Conservation (phyloP, 164 flowering plant species). For the Tetracentron sinense region DNA sequence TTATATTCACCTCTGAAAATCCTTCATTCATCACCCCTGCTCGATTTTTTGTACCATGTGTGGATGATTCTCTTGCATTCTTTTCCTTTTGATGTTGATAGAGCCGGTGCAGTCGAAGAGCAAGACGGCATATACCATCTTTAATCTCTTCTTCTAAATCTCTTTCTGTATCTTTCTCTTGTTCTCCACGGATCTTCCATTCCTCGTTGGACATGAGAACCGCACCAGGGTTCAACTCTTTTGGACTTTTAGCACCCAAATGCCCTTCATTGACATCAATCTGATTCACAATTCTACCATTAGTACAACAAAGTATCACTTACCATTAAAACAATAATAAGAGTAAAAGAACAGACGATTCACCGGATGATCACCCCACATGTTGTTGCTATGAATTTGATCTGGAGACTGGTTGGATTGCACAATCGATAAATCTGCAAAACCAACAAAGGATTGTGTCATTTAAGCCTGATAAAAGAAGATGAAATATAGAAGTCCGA, state of each 20-base stretch:
- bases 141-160: slow-evolving; percentile 66
- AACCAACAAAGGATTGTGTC: slow-evolving; percentile 1
- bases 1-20: slow-evolving; percentile 46
- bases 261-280: background rate
- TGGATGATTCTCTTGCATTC: slow-evolving; percentile 3
- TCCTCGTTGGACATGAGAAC: slow-evolving; percentile 38
- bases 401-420: background rate
- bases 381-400: background rate
- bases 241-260: background rate
- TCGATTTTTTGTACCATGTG: background rate
- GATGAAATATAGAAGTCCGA: background rate
- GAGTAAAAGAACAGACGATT: too few species aligned
- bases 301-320: too few species aligned
- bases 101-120: slow-evolving; percentile 46
- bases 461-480: background rate
- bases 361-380: background rate
- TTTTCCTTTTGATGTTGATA: slow-evolving; percentile 47
- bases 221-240: background rate
- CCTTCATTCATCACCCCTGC: slow-evolving; percentile 2
- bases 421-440: slow-evolving; percentile 23
- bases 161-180: slow-evolving; percentile 51
- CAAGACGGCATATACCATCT: slow-evolving; percentile 51
- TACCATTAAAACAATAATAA: background rate
- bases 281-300: slow-evolving; percentile 1
- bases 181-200: slow-evolving; percentile 40